Evolutionary conservation across 768 basidiomycete species (phyloP).

Genomic region (Suillus occidentalis): DNA sequence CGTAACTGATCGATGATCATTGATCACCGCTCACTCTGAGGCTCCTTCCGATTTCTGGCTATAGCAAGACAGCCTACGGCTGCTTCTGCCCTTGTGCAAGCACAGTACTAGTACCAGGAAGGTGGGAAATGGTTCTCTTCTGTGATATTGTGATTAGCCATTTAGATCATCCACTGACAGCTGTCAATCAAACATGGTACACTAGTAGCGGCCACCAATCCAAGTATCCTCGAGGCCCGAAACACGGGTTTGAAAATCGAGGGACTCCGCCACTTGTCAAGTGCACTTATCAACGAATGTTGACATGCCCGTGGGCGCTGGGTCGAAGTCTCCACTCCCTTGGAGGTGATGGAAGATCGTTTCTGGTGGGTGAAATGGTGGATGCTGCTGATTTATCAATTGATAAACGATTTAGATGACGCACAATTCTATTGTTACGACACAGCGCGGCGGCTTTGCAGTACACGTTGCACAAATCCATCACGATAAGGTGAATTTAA

Average conservation of each 20-base stretch:
- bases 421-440: background rate
- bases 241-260: background rate
- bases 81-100: background rate
- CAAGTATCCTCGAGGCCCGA: constrained; percentile 3
- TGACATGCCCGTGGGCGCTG: background rate
- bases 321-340: background rate
- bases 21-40: background rate
- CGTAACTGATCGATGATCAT: background rate
- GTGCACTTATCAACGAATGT: background rate
- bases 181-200: background rate
- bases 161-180: background rate
- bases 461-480: background rate
- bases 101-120: background rate
- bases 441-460: background rate
- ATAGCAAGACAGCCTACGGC: background rate
- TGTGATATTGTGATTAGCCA: background rate
- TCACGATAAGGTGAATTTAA: background rate
- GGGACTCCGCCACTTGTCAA: background rate
- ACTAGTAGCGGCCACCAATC: background rate
- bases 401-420: background rate
- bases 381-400: background rate
- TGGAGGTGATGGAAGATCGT: background rate
- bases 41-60: background rate
- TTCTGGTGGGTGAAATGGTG: background rate
- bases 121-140: background rate